Base-by-base conservation (phyloP, 2,329 filamentous ascomycete genomes). In the Geosmithia putterillii region DNA sequence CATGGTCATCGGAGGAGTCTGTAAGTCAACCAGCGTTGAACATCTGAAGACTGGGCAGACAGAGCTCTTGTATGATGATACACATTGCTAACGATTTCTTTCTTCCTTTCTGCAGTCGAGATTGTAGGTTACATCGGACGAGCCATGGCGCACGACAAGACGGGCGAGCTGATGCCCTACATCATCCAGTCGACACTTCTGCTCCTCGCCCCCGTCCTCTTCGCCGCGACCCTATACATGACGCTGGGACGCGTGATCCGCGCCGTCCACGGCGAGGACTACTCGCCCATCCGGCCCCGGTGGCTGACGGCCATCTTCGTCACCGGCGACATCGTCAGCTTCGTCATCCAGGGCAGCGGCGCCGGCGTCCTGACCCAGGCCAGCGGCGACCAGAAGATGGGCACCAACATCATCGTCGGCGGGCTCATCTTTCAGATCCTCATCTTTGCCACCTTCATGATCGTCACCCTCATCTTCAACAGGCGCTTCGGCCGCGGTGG, bases 351-450 rank as follows among this genome's bases (percentile, higher is more conserved):
- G 44, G 47, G 49, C 34, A 49, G 49, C 43, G 59, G 56, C 4
- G 58, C 53, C 18, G 60, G 56, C 5, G 37, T 58, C 45, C 50
- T 1, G 52, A 54, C 6, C 52, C 55, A 32, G 46, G 14, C 38
- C 21, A 12, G 9, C 9, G 22, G 38, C 7, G 8, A 25, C 19
- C 20, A 41, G 36, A 49, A 44, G 39, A 40, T 38, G 35, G 70
- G 69, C 8, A 55, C 67, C 41, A 62, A 67, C 18, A 57, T 79
- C 44, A 67, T 79, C 19, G 55, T 79, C 7, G 66, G 51, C 4
- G 75, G 76, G 3, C 57, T 81, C 4, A 55, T 71, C 17, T 53
- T 79, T n/a, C 76, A 81, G 49, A 62, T 79, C 14, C 28, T 71
- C 19, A 64, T 73, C 36, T 77, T 79, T 45, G 60, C 59, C 8